Base-by-base conservation (phyloP, 2,329 filamentous ascomycete genomes). In the Diaporthe velutina region DNA sequence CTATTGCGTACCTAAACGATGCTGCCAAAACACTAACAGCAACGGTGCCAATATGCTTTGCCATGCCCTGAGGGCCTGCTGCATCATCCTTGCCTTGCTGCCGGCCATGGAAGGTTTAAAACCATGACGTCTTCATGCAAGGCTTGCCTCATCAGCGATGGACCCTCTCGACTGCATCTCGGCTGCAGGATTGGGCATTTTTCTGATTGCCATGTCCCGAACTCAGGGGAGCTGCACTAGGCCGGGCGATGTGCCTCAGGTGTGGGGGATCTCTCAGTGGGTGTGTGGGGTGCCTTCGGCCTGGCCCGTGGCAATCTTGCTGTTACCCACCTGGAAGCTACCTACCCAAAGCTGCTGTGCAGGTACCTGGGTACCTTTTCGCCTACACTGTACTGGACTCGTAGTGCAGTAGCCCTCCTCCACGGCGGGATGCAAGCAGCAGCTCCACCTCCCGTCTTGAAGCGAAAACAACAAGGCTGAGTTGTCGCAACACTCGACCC, bases 401-500 rank as follows among this genome's bases (percentile, higher is more conserved):
- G n/a, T 42, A 28, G 35, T 64, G 38, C 25, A 22, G 58, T 40
- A 68, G 64, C 48, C 54, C 48, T 68, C 22, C 6, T 19, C 28
- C 17, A 28, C 33, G 3, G 64, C n/a, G 33, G 45, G 64, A 45
- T 52, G 45, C 64, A 60, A 72, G 57, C 57, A 54, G 19, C 30
- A 52, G 48, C 70, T 72, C 57, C 70, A 72, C 28, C 28, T 33
- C 45, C 25, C 33, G 33, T 42, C 57, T 40, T 38, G 45, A 54
- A 30, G 45, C 45, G 57, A 60, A 28, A n/a, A 22, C 64, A 64
- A 68, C 38, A 74, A 75, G 71, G 74, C 74, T 74, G 74, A 76
- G 52, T 52, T 50, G 48, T 33, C 30, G 40, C 42, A 13, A 64
- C 40, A 52, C 22, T 25, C 48, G 28, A 38, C 48, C n/a, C 70